Evolutionary conservation across 768 basidiomycete genomes (phyloP).

Genomic region (Hericium alpestre): DNA sequence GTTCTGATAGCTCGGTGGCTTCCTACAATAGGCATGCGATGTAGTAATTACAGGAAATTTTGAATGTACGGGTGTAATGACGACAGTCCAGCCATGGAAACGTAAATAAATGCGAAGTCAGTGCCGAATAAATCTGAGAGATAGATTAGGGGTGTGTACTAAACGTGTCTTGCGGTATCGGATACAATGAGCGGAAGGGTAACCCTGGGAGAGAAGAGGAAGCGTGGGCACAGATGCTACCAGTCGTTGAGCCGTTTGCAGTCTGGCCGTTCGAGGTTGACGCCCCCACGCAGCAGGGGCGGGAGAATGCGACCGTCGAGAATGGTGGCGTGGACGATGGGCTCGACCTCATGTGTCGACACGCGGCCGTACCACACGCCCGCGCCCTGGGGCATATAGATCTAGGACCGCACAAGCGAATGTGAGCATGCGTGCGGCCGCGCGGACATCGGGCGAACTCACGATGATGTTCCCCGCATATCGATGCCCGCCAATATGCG

Average conservation of each 20-base stretch:
- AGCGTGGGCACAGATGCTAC: constrained; percentile 26
- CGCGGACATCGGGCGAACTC: constrained; percentile 18
- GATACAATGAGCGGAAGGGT: neutral
- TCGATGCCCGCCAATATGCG: constrained; percentile 89
- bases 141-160: neutral
- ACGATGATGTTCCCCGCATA: constrained; percentile 89
- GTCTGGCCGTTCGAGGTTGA: constrained; percentile 67
- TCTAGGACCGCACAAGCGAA: constrained; percentile 30
- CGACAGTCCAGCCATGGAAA: neutral
- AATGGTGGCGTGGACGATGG: constrained; percentile 81
- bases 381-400: constrained; percentile 78
- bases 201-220: neutral
- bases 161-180: neutral
- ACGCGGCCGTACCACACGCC: constrained; percentile 93
- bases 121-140: neutral
- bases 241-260: constrained; percentile 63
- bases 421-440: neutral
- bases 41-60: neutral
- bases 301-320: constrained; percentile 77
- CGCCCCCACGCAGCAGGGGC: constrained; percentile 74
- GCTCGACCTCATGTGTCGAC: constrained; percentile 77
- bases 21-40: neutral
- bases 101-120: neutral
- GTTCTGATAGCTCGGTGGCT: too few relatives aligned
- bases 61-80: neutral